Conservation (phyloP, 1,284 basidiomycete species). For the Inonotus obliquus region DNA sequence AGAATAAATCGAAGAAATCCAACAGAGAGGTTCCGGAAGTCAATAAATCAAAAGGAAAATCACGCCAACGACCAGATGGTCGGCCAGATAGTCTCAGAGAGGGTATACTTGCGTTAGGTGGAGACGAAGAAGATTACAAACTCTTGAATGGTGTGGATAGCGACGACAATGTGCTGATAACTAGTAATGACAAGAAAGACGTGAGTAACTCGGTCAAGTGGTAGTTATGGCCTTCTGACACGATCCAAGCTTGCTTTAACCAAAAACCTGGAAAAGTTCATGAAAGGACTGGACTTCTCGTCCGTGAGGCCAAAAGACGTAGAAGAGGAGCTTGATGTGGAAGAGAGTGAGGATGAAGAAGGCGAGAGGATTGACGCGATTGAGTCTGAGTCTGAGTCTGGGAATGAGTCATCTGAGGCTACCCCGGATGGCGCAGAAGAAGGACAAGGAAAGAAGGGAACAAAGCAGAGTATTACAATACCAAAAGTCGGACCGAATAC, state of each 20-base stretch:
- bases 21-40: neutral
- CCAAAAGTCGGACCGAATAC: conserved; percentile 29
- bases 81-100: conserved; percentile 17
- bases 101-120: conserved; percentile 43
- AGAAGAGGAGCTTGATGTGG: conserved; percentile 29
- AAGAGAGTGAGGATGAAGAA: conserved; percentile 24
- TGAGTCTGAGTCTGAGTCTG: neutral
- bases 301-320: conserved; percentile 23
- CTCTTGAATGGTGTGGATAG: conserved; percentile 41
- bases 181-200: conserved; percentile 25
- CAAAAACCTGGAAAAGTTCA: conserved; percentile 54
- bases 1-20: neutral
- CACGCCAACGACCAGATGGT: neutral
- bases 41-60: conserved; percentile 1
- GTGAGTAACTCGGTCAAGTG: conserved; percentile 17
- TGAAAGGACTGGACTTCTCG: conserved; percentile 50
- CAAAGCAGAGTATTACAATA: conserved; percentile 7
- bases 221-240: neutral
- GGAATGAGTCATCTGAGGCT: conserved; percentile 15
- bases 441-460: conserved; percentile 17
- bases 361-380: conserved; percentile 16
- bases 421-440: conserved; percentile 25
- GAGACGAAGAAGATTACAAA: conserved; percentile 46
- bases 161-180: conserved; percentile 30
- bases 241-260: conserved; percentile 38